phyloP scores from a whole-genome alignment of 257 asterid species.

The Paraleonurus japonicus region DNA sequence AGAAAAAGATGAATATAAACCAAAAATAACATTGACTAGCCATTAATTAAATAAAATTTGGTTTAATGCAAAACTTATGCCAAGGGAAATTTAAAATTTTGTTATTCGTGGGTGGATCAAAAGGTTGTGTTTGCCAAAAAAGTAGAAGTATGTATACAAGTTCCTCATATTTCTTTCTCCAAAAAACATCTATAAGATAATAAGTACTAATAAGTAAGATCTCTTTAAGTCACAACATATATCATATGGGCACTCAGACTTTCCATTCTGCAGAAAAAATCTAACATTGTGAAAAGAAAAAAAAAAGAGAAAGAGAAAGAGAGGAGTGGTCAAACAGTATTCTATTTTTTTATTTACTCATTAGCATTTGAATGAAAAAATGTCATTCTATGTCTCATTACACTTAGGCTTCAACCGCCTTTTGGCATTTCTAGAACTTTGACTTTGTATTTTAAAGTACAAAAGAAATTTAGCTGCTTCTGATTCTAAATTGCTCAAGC shows the following conservation, averaged over 20 bases:
- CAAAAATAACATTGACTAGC: conserved; percentile 13
- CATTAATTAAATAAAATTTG: conserved; percentile 5
- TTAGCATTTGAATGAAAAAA: not conserved
- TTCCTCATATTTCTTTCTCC: not conserved
- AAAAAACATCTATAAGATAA: conserved; percentile 1
- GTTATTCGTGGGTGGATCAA: conserved; percentile 7
- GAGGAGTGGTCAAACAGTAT: not conserved
- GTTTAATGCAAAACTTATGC: conserved; percentile 2
- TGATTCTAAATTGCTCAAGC: conserved; percentile 13
- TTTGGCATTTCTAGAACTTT: conserved; percentile 21
- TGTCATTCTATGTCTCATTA: not conserved
- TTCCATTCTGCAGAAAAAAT: not conserved
- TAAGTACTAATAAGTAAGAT: not conserved
- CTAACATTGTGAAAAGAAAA: conserved; percentile 3
- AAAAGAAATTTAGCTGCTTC: conserved; percentile 9
- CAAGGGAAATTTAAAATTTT: not conserved
- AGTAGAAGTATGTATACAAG: not conserved
- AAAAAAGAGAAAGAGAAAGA: conserved; percentile 17
- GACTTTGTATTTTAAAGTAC: not conserved
- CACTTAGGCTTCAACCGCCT: not conserved
- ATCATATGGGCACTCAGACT: not conserved
- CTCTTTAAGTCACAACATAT: conserved; percentile 3
- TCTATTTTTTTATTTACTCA: not conserved
- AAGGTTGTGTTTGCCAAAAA: conserved; percentile 5
- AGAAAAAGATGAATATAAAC: conserved; percentile 10